Evolutionary conservation across 1,139 yeast genomes (phyloP).

Genomic region (Yamadazyma triangularis): DNA sequence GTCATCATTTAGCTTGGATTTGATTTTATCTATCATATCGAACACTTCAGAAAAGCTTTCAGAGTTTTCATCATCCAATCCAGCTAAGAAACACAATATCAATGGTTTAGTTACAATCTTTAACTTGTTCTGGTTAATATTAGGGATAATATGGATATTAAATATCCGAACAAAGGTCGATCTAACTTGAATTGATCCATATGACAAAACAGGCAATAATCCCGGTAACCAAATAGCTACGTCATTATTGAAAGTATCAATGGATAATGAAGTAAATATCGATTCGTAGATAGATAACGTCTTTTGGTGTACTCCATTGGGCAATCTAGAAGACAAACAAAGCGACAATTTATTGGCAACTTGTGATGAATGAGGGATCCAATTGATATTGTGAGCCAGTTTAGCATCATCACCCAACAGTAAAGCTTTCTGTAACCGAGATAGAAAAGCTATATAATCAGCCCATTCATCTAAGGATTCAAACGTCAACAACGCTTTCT

Average conservation of each 20-base stretch:
- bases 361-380: slow-evolving; percentile 36
- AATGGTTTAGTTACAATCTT: slow-evolving; percentile 62
- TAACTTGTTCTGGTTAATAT: slow-evolving; percentile 45
- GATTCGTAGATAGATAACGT: slow-evolving; percentile 71
- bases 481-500: slow-evolving; percentile 71
- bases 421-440: slow-evolving; percentile 70
- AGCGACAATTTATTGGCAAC: slow-evolving; percentile 50
- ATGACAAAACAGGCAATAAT: slow-evolving; percentile 74
- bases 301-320: slow-evolving; percentile 94
- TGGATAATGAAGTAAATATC: slow-evolving; percentile 60
- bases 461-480: slow-evolving; percentile 96
- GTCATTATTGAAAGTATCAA: slow-evolving; percentile 45
- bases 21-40: slow-evolving; percentile 56
- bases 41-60: slow-evolving; percentile 69
- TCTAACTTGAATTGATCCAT: slow-evolving; percentile 84
- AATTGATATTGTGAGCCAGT: slow-evolving; percentile 37
- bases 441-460: slow-evolving; percentile 88
- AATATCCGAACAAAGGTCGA: slow-evolving; percentile 66
- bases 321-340: slow-evolving; percentile 75
- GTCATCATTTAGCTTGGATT: slow-evolving; percentile 58
- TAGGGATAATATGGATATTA: slow-evolving; percentile 46
- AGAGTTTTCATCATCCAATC: slow-evolving; percentile 87
- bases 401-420: slow-evolving; percentile 29
- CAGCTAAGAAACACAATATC: slow-evolving; percentile 72
- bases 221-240: slow-evolving; percentile 85